Evolutionary conservation across 164 flowering plant species (phyloP).

Genomic region (Liquidambar formosana): DNA sequence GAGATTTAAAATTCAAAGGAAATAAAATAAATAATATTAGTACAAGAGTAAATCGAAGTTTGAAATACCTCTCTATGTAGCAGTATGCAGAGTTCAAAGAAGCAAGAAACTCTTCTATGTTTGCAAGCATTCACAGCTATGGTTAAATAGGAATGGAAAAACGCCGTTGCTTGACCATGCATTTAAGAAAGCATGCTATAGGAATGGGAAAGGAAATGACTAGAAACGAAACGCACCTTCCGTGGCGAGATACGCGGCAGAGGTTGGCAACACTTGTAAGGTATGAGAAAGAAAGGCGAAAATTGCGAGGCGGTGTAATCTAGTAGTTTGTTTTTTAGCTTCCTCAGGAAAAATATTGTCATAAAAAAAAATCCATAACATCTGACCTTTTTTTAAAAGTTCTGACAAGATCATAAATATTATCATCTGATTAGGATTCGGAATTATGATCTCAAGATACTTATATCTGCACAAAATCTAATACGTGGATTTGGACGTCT

Average conservation of each 20-base stretch:
- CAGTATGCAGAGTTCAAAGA: too few species aligned
- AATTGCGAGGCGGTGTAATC: not conserved
- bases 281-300: not conserved
- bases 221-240: too few species aligned
- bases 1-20: too few species aligned
- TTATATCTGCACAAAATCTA: not conserved
- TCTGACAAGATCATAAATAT: not conserved
- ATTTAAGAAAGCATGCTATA: not conserved
- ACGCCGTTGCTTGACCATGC: not conserved
- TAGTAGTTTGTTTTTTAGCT: not conserved
- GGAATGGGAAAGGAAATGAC: too few species aligned
- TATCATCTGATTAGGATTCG: not conserved
- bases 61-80: too few species aligned
- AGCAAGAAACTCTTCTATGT: not conserved
- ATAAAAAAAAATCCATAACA: not conserved
- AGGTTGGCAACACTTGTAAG: not conserved
- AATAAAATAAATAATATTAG: too few species aligned
- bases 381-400: not conserved
- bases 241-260: too few species aligned
- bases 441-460: not conserved
- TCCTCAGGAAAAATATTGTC: not conserved
- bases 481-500: not conserved
- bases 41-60: too few species aligned
- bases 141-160: not conserved
- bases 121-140: not conserved